A percentile compares a stretch with the other conserved stretches of the same genome.
Conservation (phyloP, 441 rosid species). For the Gossypium lobatum region DNA sequence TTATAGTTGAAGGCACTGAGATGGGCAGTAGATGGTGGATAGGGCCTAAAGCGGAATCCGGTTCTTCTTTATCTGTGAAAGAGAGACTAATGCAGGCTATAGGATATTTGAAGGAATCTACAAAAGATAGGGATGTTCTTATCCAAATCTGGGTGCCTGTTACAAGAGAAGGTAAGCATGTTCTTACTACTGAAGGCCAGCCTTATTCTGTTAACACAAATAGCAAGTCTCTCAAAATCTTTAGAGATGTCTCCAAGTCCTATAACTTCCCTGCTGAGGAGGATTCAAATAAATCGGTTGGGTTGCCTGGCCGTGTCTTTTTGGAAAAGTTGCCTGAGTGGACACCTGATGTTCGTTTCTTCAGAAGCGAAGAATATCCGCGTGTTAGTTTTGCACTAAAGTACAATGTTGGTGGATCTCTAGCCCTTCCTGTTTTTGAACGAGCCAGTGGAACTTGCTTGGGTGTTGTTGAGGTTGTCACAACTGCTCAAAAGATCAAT, state of each 20-base stretch:
- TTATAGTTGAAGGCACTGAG: constrained; percentile 40
- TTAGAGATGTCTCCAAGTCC: constrained; percentile 49
- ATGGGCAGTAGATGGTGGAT: constrained; percentile 57
- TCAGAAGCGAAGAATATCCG: constrained; percentile 60
- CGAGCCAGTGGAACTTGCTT: constrained; percentile 61
- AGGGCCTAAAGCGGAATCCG: constrained; percentile 32
- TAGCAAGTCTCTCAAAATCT: constrained; percentile 46
- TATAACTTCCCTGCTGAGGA: constrained; percentile 61
- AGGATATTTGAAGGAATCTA: constrained; percentile 38
- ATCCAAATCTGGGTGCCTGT: constrained; percentile 88
- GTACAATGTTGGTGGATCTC: constrained; percentile 62
- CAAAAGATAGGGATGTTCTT: constrained; percentile 51
- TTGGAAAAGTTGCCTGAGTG: constrained; percentile 68
- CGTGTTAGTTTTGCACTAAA: constrained; percentile 44
- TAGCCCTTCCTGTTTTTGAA: constrained; percentile 63
- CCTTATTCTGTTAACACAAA: constrained; percentile 49
- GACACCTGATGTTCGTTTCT: constrained; percentile 87
- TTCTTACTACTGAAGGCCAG: constrained; percentile 75
- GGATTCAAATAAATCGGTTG: constrained; percentile 43
- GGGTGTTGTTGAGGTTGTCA: constrained; percentile 88
- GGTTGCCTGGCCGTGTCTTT: constrained; percentile 81
- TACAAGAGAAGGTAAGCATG: constrained; percentile 51
- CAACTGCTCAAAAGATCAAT: constrained; percentile 59
- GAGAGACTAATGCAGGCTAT: constrained; percentile 58
- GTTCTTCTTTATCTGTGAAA: constrained; percentile 40